Conservation (phyloP, 306 rosid genomes). For the Inga leiocalycina region DNA sequence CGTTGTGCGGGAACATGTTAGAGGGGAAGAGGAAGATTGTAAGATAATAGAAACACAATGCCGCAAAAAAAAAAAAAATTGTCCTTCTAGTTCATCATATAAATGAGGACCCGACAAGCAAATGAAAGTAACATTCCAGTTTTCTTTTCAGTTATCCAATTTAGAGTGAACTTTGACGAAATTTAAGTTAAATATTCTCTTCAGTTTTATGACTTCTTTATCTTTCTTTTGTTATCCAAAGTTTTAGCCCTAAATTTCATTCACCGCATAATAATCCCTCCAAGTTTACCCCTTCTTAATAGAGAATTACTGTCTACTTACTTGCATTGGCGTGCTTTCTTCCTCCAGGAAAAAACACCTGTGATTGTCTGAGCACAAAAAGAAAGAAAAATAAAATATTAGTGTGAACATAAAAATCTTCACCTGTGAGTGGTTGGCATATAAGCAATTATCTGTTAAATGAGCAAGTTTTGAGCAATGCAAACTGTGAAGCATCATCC, state of each 20-base stretch:
- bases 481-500: conserved; percentile 10
- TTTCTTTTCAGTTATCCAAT: neutral
- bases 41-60: neutral
- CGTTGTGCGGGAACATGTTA: neutral
- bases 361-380: conserved; percentile 64
- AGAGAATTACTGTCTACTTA: conserved; percentile 49
- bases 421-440: neutral
- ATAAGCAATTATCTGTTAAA: neutral
- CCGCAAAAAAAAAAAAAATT: neutral
- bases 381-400: conserved; percentile 10
- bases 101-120: neutral
- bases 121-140: neutral
- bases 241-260: neutral
- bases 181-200: neutral
- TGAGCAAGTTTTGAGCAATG: conserved; percentile 13
- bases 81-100: neutral
- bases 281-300: neutral
- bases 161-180: neutral
- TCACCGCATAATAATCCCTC: neutral
- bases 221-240: neutral
- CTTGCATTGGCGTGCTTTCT: conserved; percentile 81
- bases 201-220: neutral
- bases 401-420: conserved; percentile 16
- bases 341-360: conserved; percentile 79
- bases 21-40: neutral